Evolutionary conservation across 371 early-diverging fungal genomes (phyloP).

Genomic region (Mycotypha africana): DNA sequence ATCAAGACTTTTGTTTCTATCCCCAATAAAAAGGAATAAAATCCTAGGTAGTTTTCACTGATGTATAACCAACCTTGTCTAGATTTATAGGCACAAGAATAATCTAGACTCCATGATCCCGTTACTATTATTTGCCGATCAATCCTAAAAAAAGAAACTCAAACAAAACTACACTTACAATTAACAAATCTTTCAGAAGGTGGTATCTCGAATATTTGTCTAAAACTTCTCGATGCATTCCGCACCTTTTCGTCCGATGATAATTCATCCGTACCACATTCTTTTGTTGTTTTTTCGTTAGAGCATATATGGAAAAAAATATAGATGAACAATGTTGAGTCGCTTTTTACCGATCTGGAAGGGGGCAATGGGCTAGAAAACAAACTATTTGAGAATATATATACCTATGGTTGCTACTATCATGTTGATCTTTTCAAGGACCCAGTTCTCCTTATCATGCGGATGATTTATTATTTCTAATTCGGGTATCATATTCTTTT

Average conservation of each 20-base stretch:
- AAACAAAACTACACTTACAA: conserved; percentile 64
- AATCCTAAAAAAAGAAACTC: too few species aligned
- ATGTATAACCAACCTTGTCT: conserved; percentile 98
- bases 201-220: conserved; percentile 81
- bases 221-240: conserved; percentile 87
- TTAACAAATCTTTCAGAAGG: conserved; percentile 85
- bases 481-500: conserved; percentile 53
- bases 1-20: conserved; percentile 85
- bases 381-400: not conserved
- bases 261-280: conserved; percentile 69
- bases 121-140: too few species aligned
- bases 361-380: too few species aligned
- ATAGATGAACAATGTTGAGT: not conserved
- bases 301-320: not conserved
- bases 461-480: conserved; percentile 74
- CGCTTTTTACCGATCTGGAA: too few species aligned
- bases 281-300: conserved; percentile 16
- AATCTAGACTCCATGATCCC: too few species aligned
- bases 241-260: conserved; percentile 80
- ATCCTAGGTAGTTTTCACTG: conserved; percentile 86
- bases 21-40: conserved; percentile 91
- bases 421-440: conserved; percentile 83
- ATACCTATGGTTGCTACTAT: conserved; percentile 76
- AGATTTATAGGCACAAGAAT: conserved; percentile 84
- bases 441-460: conserved; percentile 78